A percentile compares a stretch with the other conserved stretches of the same genome.
phyloP scores from a whole-genome alignment of 2,329 filamentous ascomycete genomes.

The Volutella citrinella region DNA sequence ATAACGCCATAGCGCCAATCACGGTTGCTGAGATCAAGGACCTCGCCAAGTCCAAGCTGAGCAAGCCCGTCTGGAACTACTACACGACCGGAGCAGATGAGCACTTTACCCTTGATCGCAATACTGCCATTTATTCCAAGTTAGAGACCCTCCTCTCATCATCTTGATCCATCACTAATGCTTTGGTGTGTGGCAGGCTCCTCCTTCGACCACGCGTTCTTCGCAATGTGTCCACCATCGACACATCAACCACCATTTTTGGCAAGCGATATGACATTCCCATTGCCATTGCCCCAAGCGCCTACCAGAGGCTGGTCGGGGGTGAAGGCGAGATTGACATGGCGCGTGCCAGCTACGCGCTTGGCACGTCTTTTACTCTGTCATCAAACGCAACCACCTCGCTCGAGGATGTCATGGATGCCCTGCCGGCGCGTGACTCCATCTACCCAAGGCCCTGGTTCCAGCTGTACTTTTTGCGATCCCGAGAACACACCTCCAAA shows the following conservation, averaged over 20 bases:
- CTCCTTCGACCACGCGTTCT: slow-evolving; percentile 12
- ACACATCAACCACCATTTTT: slow-evolving; percentile 12
- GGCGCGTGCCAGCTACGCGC: slow-evolving; percentile 18
- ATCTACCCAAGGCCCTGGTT: slow-evolving; percentile 19
- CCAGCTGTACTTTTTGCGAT: slow-evolving; percentile 9
- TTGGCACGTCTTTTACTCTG: slow-evolving; percentile 25
- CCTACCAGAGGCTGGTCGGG: slow-evolving; percentile 26
- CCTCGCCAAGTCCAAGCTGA: slow-evolving; percentile 11
- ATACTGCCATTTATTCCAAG: slow-evolving; percentile 12
- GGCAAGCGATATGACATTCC: slow-evolving; percentile 18
- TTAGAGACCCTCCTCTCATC: slow-evolving; percentile 10
- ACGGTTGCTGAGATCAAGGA: slow-evolving; percentile 14
- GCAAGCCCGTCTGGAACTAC: slow-evolving; percentile 17
- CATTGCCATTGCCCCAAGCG: slow-evolving; percentile 29
- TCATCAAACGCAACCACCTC: slow-evolving; percentile 25
- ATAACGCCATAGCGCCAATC: too few relatives aligned
- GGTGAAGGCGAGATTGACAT: slow-evolving; percentile 26
- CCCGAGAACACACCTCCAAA: slow-evolving; percentile 13
- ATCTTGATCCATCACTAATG: too few relatives aligned
- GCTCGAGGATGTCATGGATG: slow-evolving; percentile 25
- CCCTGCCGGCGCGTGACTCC: slow-evolving; percentile 7
- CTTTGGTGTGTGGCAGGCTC: too few relatives aligned
- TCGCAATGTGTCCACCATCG: slow-evolving; percentile 15
- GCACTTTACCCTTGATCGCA: slow-evolving; percentile 15
- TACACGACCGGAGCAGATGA: slow-evolving; percentile 22